Base-by-base conservation (phyloP, 345 rosid genomes). In the Eucalyptus virginea region DNA sequence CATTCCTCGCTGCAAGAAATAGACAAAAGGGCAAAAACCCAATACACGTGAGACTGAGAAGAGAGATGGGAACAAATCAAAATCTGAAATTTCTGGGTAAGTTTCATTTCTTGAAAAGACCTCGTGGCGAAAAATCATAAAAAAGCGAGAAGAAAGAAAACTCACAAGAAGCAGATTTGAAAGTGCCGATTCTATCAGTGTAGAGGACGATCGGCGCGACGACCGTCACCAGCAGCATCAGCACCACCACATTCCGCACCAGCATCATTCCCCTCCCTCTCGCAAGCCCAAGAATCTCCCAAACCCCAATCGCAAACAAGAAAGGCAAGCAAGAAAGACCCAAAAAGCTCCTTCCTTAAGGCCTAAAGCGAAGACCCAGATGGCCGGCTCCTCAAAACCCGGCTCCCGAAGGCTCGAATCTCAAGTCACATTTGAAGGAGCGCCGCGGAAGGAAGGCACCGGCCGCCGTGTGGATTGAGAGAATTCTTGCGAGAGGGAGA, bases 121-220 rank as follows among this genome's bases (percentile, higher is more conserved):
- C 9, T 77, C 7, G 14, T 11, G 47, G 77, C 0, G 13, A 23
- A 37, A 72, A 77, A 40, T 21, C 47, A 77, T 23, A 77, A 21
- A 40, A 40, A 37, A 26, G 26, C 26, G 26, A 44, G 24, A 40
- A 40, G 42, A 40, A 40, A 40, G 47, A 13, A 37, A 40, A 89
- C 91, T 87, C 81, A 96, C 92, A 93, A 14, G 96, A 91, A 37
- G 97, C 88, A 77, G 93, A 88, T 83, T 88, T 93, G 93, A 94
- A 92, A 88, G 97, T 48, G 87, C 94, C 87, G 90, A 93, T 89
- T n/a, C 92, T 88, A 88, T 96, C 95, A 69, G 95, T 93, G 94
- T 95, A 96, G 89, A 97, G 93, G 80, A 96, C 40, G 87, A 98
- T 94, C 32, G 99, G 99, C 89, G 99, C 96, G 40, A 94, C 89